A percentile compares a stretch with the other conserved stretches of the same genome.
These are phyloP conservation scores for Fusarium irregulare DNA, from an alignment of 2,329 filamentous ascomycete genomes.

Conservation along the genomic window DNA sequence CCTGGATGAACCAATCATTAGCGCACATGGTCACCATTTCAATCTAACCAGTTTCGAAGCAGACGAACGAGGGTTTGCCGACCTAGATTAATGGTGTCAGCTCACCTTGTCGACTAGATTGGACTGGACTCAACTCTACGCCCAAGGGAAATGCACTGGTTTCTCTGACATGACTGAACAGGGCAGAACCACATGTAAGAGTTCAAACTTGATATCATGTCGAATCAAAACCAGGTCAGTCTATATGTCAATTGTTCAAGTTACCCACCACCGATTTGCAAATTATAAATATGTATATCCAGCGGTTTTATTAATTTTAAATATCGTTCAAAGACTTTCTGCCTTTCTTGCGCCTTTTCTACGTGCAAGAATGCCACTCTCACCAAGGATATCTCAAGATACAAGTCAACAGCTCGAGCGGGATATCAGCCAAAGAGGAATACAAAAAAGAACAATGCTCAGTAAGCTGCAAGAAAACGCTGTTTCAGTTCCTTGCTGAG, in stretches of 20 bases:
- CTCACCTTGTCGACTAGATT: conserved; percentile 5
- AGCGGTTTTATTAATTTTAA: conserved; percentile 14
- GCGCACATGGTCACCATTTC: conserved; percentile 47
- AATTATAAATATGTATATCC: not conserved
- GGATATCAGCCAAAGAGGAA: not conserved
- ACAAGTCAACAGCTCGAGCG: not conserved
- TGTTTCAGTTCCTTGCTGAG: not conserved
- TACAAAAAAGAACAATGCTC: not conserved
- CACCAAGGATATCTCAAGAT: conserved; percentile 12
- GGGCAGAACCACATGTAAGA: not conserved
- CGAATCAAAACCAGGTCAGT: not conserved
- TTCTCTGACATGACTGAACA: not conserved
- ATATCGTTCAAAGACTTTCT: not conserved
- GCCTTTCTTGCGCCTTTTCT: not conserved
- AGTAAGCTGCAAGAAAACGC: not conserved
- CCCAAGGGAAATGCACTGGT: not conserved
- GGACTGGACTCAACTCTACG: not conserved
- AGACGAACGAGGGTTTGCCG: conserved; percentile 24
- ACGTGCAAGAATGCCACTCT: not conserved
- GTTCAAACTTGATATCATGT: not conserved
- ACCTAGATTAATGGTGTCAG: conserved; percentile 18
- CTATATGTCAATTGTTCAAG: not conserved
- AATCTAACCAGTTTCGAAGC: not conserved
- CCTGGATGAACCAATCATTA: conserved; percentile 45
- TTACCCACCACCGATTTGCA: not conserved